phyloP scores from a whole-genome alignment of 805 yeast species.

The Lipomyces orientalis region DNA sequence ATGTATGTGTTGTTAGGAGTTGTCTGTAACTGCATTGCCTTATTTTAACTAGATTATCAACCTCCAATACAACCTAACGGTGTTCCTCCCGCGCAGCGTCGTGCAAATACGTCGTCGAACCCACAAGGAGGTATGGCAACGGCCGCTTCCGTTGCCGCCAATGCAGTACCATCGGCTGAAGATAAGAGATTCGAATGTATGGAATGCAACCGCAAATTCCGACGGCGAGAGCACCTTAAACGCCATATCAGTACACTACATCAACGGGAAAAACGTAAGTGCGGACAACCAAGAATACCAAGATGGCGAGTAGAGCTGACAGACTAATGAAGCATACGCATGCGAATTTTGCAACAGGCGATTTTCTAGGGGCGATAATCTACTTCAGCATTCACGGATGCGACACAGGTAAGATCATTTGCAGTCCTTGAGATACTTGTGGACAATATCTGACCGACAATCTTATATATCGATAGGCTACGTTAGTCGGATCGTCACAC shows the following conservation, averaged over 20 bases:
- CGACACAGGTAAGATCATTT: conserved; percentile 46
- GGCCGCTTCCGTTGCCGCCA: conserved; percentile 7
- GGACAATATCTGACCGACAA: not conserved
- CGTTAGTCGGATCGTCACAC: not conserved
- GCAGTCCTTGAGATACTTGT: not conserved
- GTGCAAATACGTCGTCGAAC: not conserved
- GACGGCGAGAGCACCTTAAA: conserved; percentile 77
- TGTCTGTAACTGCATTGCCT: not conserved
- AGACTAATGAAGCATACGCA: conserved; percentile 51
- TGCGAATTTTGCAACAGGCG: conserved; percentile 67
- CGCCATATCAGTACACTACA: conserved; percentile 77
- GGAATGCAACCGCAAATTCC: conserved; percentile 67
- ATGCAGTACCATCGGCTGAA: conserved; percentile 14
- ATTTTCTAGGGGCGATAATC: conserved; percentile 69
- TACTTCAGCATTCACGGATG: conserved; percentile 69
- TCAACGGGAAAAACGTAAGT: conserved; percentile 62
- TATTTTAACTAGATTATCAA: conserved; percentile 14
- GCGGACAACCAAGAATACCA: not conserved
- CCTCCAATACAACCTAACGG: conserved; percentile 15
- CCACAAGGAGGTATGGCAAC: not conserved
- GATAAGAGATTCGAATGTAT: conserved; percentile 58
- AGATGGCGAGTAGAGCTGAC: not conserved
- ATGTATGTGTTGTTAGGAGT: conserved; percentile 14
- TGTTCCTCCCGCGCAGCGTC: not conserved
- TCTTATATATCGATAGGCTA: not conserved